Base-by-base conservation (phyloP, 2,329 filamentous ascomycete species). In the Hirsutella rhossiliensis region DNA sequence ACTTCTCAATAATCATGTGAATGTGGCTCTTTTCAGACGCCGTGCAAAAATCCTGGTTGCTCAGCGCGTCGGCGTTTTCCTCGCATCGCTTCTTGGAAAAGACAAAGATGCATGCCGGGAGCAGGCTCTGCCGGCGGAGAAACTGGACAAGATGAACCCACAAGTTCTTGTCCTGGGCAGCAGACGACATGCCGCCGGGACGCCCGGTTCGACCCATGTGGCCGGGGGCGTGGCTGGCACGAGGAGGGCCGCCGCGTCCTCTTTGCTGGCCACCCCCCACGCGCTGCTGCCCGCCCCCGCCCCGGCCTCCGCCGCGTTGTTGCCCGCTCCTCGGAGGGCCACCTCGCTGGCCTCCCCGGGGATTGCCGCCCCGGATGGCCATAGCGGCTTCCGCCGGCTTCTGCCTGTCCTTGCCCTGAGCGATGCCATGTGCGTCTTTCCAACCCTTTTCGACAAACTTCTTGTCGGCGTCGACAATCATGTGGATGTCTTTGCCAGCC, bases 41-140 rank as follows among this genome's bases (percentile, higher is more conserved):
- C 6, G 84, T 96, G 59, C 85, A 94, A 57, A 94, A 97, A 58
- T 98, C 92, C 52, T 95, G 82, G 57, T 96, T 97, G 48, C 86
- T 90, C 19, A 98, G 71, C 0, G 92, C 90, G 59, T 96, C 87
- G 1, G 92, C 92, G 60, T 97, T 98, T 59, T 97, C 88, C 62
- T 98, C 92, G 56, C 92, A 97, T 43, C 92, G 75, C 64, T 92
- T 95, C 68, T 97, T 98, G 3, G 92, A 98, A 63, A 98, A 98
- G 45, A 98, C 90, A 58, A 98, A 98, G 52, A 98, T 94, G 61
- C 90, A 97, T 9, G 85, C 87, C 1, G 92, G 92, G 4, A 98
- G 75, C 4, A 98, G 72, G 41, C 79, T 87, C 43, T 88, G 79
- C 62, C 94, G 95, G 55, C 82, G 86, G 43, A 98, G 72, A 62